Percentiles rank a stretch among this genome's conserved stretches.
Evolutionary conservation across 108 stramenopile genomes (phyloP).

Genomic region (Thalassiosira profunda): DNA sequence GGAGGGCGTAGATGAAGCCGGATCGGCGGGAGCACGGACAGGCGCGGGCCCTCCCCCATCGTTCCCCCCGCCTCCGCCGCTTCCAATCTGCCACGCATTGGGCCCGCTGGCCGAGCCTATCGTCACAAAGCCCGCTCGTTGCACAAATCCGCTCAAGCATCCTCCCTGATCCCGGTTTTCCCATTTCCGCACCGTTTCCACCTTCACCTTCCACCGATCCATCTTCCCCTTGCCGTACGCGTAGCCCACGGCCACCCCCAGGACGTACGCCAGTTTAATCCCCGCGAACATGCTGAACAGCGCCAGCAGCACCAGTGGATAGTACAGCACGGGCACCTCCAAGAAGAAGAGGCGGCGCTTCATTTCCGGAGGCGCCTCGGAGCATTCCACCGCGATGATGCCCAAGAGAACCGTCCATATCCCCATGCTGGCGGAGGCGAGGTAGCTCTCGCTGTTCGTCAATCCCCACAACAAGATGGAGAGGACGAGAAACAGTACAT

Average conservation of each 20-base stretch:
- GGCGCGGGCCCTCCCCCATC: slow-evolving; percentile 24
- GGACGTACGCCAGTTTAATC: slow-evolving; percentile 54
- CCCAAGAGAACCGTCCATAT: slow-evolving; percentile 81
- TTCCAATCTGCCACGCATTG: slow-evolving; percentile 44
- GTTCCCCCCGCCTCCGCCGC: slow-evolving; percentile 17
- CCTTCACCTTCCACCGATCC: slow-evolving; percentile 42
- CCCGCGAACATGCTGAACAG: slow-evolving; percentile 76
- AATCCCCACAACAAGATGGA: slow-evolving; percentile 51
- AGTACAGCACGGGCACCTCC: slow-evolving; percentile 68
- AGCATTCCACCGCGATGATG: slow-evolving; percentile 77
- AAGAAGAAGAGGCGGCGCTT: slow-evolving; percentile 71
- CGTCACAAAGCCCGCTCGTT: slow-evolving; percentile 40
- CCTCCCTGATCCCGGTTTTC: slow-evolving; percentile 47
- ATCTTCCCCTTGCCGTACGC: slow-evolving; percentile 61
- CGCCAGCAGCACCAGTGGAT: slow-evolving; percentile 71
- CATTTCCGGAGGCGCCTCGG: slow-evolving; percentile 62
- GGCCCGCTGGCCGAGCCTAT: slow-evolving; percentile 42
- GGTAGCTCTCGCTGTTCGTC: slow-evolving; percentile 38
- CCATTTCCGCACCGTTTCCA: slow-evolving; percentile 46
- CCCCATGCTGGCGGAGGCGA: slow-evolving; percentile 51
- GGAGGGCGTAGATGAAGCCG: slow-evolving; percentile 21
- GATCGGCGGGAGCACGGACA: slow-evolving; percentile 34
- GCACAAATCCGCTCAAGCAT: slow-evolving; percentile 39
- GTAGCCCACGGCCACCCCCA: slow-evolving; percentile 83
- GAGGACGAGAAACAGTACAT: slow-evolving; percentile 52